Evolutionary conservation across 1,284 basidiomycete species (phyloP).

Genomic region (Cryptococcus sp.): DNA sequence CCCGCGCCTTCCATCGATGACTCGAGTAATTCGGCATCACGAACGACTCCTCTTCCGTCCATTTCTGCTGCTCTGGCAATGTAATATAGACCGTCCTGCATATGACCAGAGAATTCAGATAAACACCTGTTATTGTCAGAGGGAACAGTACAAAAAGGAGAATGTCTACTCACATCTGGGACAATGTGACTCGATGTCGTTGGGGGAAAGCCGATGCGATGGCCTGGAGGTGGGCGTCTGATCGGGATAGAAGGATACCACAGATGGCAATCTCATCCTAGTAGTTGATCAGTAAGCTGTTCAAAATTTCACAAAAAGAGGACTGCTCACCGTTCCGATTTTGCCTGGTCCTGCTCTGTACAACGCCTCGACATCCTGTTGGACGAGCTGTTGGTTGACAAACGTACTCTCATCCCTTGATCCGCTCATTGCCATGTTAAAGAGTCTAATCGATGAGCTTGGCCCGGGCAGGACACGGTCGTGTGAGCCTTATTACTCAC

Average conservation of each 20-base stretch:
- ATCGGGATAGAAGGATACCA: conserved; percentile 44
- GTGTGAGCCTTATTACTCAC: conserved; percentile 12
- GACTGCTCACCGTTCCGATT: conserved; percentile 41
- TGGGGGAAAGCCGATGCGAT: conserved; percentile 42
- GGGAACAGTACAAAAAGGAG: background rate
- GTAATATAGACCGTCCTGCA: conserved; percentile 41
- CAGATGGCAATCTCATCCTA: conserved; percentile 48
- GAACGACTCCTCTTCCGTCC: conserved; percentile 42
- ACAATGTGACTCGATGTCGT: conserved; percentile 31
- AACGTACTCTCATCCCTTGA: conserved; percentile 43
- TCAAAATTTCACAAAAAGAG: background rate
- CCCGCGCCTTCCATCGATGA: conserved; percentile 45
- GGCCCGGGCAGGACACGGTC: background rate
- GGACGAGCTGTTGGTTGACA: conserved; percentile 43
- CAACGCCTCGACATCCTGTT: conserved; percentile 44
- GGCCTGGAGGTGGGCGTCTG: conserved; percentile 42
- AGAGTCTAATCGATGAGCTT: conserved; percentile 25
- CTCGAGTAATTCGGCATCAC: conserved; percentile 42
- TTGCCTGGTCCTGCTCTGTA: conserved; percentile 45
- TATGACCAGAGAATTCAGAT: conserved; percentile 49
- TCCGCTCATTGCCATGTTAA: conserved; percentile 46
- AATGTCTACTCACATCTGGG: conserved; percentile 28
- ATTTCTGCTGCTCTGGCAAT: conserved; percentile 39
- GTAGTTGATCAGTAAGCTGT: background rate
- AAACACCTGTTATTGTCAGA: conserved; percentile 24